Conservation (phyloP, 169 alveolate genomes). For the Neospora caninum region DNA sequence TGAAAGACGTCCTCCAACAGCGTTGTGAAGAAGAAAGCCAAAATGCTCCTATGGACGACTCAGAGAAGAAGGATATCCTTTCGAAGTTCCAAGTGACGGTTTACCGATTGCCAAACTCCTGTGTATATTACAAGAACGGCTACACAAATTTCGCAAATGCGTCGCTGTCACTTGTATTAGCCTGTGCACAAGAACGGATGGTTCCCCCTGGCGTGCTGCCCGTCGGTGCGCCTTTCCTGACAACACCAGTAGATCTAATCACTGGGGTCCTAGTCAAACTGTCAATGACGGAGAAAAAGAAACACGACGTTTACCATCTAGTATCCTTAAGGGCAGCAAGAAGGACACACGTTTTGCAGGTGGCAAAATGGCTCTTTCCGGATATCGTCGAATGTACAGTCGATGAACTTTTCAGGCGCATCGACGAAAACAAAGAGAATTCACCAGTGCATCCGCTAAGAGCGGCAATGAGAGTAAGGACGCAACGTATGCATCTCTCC, state of each 20-base stretch:
- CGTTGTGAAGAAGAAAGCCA: neutral
- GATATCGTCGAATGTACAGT: constrained; percentile 42
- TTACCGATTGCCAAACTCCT: constrained; percentile 74
- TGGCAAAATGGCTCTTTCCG: neutral
- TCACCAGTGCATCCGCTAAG: constrained; percentile 43
- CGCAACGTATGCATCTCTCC: neutral
- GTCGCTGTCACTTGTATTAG: constrained; percentile 68
- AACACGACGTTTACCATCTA: constrained; percentile 43
- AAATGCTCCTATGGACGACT: neutral
- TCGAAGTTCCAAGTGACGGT: constrained; percentile 63
- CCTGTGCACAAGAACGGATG: constrained; percentile 69
- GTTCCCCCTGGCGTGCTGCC: constrained; percentile 71
- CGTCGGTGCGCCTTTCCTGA: constrained; percentile 62
- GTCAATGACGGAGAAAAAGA: constrained; percentile 18
- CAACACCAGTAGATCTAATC: constrained; percentile 55
- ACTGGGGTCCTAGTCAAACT: constrained; percentile 42
- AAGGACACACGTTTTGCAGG: constrained; percentile 28
- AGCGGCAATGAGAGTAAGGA: constrained; percentile 54
- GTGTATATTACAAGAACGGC: constrained; percentile 71
- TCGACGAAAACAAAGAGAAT: constrained; percentile 55
- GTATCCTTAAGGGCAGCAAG: constrained; percentile 52
- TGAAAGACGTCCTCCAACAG: constrained; percentile 19
- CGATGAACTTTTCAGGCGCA: constrained; percentile 55
- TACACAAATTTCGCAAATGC: constrained; percentile 67
- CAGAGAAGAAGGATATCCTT: constrained; percentile 25